Evolutionary conservation across 2,329 filamentous ascomycete species (phyloP).

Genomic region (Scedosporium boydii): DNA sequence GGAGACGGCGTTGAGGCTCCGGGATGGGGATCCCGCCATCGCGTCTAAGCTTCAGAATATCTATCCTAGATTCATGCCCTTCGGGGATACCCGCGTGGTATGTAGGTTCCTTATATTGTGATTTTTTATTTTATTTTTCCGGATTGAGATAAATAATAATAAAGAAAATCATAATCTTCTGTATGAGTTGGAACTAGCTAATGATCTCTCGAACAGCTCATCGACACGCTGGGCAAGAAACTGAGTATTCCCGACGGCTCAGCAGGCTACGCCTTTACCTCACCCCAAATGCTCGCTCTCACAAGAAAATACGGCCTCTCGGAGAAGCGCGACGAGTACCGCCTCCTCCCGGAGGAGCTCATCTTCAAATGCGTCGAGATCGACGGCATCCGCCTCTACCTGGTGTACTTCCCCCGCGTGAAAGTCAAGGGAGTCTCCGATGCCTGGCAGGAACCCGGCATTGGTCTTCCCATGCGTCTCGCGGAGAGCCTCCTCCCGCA

Average conservation of each 20-base stretch:
- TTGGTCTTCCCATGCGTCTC: conserved; percentile 35
- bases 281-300: conserved; percentile 20
- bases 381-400: conserved; percentile 30
- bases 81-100: conserved; percentile 24
- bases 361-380: conserved; percentile 31
- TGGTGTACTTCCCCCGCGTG: conserved; percentile 27
- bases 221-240: conserved; percentile 23
- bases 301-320: conserved; percentile 22
- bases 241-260: conserved; percentile 17
- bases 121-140: neutral
- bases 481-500: conserved; percentile 32
- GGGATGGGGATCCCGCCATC: conserved; percentile 28
- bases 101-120: conserved; percentile 9
- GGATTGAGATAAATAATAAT: neutral
- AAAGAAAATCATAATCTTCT: neutral
- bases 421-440: conserved; percentile 26
- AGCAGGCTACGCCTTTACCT: conserved; percentile 20
- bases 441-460: conserved; percentile 36
- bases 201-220: conserved; percentile 19
- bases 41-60: conserved; percentile 28
- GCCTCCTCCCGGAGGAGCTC: conserved; percentile 24
- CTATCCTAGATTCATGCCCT: conserved; percentile 37
- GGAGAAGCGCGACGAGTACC: conserved; percentile 23
- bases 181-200: too few species aligned
- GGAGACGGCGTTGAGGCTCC: conserved; percentile 26